Percentiles rank a stretch among this genome's conserved stretches.
These are phyloP conservation scores for Lithohypha guttulata DNA, from an alignment of 2,329 filamentous ascomycete genomes.

Conservation along the genomic window DNA sequence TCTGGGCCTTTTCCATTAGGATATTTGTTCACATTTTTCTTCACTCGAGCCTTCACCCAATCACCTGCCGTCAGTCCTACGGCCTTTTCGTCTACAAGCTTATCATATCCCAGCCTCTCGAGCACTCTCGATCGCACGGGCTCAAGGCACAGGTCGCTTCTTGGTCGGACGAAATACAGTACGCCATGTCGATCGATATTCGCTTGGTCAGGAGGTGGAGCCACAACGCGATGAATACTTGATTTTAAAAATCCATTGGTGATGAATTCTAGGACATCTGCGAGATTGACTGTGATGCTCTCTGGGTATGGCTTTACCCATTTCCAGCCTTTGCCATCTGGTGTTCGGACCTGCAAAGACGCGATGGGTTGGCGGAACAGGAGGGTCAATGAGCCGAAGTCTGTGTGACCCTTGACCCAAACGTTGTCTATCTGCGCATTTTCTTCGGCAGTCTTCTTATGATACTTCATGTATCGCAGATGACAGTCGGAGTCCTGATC, in stretches of 20 bases:
- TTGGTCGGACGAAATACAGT: slow-evolving; percentile 37
- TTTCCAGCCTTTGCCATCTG: slow-evolving; percentile 36
- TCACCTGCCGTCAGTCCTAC: slow-evolving; percentile 23
- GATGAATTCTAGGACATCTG: slow-evolving; percentile 38
- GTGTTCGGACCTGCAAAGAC: slow-evolving; percentile 43
- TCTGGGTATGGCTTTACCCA: slow-evolving; percentile 38
- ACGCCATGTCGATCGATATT: slow-evolving; percentile 35
- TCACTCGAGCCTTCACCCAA: slow-evolving; percentile 27
- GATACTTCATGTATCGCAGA: slow-evolving; percentile 51
- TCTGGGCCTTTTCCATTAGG: slow-evolving; percentile 8
- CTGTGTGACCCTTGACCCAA: slow-evolving; percentile 43
- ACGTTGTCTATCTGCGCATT: slow-evolving; percentile 35
- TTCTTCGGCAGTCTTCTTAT: slow-evolving; percentile 38
- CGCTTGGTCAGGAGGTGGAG: slow-evolving; percentile 39
- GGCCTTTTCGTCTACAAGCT: slow-evolving; percentile 7
- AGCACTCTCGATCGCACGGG: slow-evolving; percentile 26
- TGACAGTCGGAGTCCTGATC: slow-evolving; percentile 47
- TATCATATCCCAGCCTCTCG: slow-evolving; percentile 24
- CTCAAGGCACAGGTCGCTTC: slow-evolving; percentile 24
- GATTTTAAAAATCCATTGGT: slow-evolving; percentile 42
- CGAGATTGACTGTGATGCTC: slow-evolving; percentile 41
- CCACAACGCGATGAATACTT: slow-evolving; percentile 40
- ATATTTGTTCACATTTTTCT: slow-evolving; percentile 22
- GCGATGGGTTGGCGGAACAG: slow-evolving; percentile 49
- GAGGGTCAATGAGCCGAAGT: slow-evolving; percentile 45